Evolutionary conservation across 2,329 filamentous ascomycete species (phyloP).

Genomic region (Leptographium procerum): DNA sequence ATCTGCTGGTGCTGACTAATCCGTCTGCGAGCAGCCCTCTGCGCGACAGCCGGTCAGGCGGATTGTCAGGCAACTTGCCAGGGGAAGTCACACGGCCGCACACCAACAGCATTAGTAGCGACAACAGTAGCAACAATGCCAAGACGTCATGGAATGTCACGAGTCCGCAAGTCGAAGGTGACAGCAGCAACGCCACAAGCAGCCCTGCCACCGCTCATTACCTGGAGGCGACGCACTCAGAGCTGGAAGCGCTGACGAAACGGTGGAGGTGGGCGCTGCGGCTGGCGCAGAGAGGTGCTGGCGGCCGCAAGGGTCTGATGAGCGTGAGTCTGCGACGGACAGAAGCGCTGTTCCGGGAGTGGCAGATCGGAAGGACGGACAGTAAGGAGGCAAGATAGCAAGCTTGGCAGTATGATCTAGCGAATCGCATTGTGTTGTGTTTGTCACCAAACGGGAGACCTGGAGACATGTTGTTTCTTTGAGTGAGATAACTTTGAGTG

Average conservation of each 20-base stretch:
- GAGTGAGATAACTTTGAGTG: no score
- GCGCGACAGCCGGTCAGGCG: no score
- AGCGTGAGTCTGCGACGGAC: neutral
- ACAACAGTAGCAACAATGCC: neutral
- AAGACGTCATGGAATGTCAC: neutral
- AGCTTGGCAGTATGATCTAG: neutral
- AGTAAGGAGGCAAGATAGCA: neutral
- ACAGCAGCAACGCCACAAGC: no score
- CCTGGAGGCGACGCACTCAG: neutral
- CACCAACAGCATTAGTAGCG: neutral
- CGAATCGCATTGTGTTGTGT: neutral
- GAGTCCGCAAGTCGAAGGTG: neutral
- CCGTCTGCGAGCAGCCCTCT: neutral
- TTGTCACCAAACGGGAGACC: no score
- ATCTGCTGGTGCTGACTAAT: neutral
- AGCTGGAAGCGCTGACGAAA: neutral
- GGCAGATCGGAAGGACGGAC: neutral
- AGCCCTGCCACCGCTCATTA: neutral
- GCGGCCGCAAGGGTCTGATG: constrained; percentile 1
- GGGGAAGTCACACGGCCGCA: neutral
- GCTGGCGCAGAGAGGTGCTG: neutral
- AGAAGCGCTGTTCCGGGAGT: constrained; percentile 2
- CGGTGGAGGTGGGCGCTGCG: constrained; percentile 3
- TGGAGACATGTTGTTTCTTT: no score
- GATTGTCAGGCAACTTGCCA: neutral